phyloP scores from a whole-genome alignment of 2,329 filamentous ascomycete genomes.

The Colletotrichum liaoningense region DNA sequence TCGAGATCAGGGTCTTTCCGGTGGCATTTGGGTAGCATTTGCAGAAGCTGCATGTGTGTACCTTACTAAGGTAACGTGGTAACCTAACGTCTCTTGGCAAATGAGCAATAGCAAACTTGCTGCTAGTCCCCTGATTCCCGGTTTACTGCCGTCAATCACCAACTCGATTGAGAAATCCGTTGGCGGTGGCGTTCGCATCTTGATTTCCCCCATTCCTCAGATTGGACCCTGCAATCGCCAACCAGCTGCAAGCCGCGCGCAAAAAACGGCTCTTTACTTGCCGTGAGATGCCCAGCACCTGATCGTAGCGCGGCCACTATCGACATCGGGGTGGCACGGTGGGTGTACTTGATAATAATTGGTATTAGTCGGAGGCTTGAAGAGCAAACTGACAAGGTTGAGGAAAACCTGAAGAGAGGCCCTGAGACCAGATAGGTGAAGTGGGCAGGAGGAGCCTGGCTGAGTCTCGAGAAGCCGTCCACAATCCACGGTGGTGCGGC shows the following conservation, averaged over 20 bases:
- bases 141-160: background rate
- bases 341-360: background rate
- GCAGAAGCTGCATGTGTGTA: background rate
- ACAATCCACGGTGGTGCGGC: too few relatives aligned
- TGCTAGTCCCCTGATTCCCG: background rate
- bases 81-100: background rate
- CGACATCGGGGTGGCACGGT: background rate
- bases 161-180: background rate
- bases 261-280: conserved; percentile 4
- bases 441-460: conserved; percentile 15
- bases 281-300: background rate
- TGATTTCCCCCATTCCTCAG: background rate
- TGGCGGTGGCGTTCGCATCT: conserved; percentile 7
- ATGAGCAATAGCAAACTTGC: background rate
- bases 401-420: background rate
- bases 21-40: background rate
- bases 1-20: background rate
- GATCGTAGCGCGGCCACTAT: conserved; percentile 7
- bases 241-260: conserved; percentile 20
- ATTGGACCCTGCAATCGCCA: conserved; percentile 18
- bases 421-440: background rate
- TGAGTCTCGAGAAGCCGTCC: background rate
- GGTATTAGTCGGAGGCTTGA: background rate
- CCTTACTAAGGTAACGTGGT: background rate
- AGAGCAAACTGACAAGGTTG: background rate